phyloP scores from a whole-genome alignment of 495 filamentous ascomycete species.

The Mycothermus thermophilus region DNA sequence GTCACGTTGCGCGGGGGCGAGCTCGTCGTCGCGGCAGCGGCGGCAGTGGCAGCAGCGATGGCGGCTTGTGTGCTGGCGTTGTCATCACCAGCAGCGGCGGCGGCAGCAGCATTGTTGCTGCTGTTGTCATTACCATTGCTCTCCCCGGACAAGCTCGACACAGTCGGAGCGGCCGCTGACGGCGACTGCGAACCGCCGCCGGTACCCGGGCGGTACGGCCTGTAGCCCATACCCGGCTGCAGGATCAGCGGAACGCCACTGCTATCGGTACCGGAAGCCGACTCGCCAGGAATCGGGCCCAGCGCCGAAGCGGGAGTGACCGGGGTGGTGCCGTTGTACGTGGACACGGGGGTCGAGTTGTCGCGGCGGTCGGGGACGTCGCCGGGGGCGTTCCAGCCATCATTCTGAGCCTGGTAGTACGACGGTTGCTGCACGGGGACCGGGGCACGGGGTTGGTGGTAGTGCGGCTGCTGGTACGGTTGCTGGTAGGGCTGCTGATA shows the following conservation, averaged over 20 bases:
- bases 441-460: neutral
- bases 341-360: conserved; percentile 5
- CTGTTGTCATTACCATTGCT: no score
- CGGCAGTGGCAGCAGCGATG: no score
- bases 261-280: neutral
- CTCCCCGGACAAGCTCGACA: no score
- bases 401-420: neutral
- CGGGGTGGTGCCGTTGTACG: conserved; percentile 3
- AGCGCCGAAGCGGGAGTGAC: conserved; percentile 5
- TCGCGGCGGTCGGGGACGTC: neutral
- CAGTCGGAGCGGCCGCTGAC: no score
- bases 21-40: no score
- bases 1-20: no score
- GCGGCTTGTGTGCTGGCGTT: no score
- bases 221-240: conserved; percentile 8
- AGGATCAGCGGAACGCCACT: conserved; percentile 6
- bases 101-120: no score
- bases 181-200: no score
- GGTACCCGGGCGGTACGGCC: conserved; percentile 5
- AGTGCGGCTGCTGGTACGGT: neutral
- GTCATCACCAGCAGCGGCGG: no score
- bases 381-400: neutral
- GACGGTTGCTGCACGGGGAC: neutral
- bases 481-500: neutral
- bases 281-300: conserved; percentile 2